Evolutionary conservation across 2,329 filamentous ascomycete genomes (phyloP), one percentile per base, ranked within the genome.

Genomic region (Claviceps pusilla): DNA sequence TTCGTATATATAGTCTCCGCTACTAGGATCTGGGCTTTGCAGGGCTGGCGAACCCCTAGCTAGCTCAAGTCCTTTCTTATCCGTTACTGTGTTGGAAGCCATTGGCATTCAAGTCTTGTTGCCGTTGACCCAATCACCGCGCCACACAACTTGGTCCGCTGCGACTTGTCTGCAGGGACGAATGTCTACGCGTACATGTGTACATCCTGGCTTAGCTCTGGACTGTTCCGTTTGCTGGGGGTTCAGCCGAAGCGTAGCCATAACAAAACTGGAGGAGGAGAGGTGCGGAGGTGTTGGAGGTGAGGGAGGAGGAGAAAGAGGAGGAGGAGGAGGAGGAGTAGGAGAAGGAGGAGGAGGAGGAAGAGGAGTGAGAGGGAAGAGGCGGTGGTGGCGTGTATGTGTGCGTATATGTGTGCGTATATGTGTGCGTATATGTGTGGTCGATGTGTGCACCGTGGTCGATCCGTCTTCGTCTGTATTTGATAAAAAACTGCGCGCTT

Each of bases 401-500:
- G 47, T 52, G 24, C 31, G 48, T 46, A 46, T 48, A 41, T 48
- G 41, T 50, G 41, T 49, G 52, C 29, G 52, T 46, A 46, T 48
- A 41, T 48, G 41, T 50, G 41, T 49, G 52, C 29, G 52, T 43
- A 52, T 45, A 41, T 50, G 43, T 51, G 56, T 52, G 42, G 24
- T 53, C 49, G 16, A 35, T 55, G 39, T 46, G 33, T 49, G 52
- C 24, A 24, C 24, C 24, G 56, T 52, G 42, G 24, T 53, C 49
- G 16, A 35, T 55, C 33, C 42, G 33, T 49, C 50, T 47, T 29
- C 53, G 33, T 55, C 31, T 50, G 55, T 51, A 49, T 43, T 43
- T 51, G 50, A 51, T 51, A 31, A 48, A 54, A 54, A 43, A 48
- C 28, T 53, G 39, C n/a, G 52, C 48, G 50, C 37, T 53, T 55